Conservation (phyloP, 2,329 filamentous ascomycete species). For the Eutypa lata region DNA sequence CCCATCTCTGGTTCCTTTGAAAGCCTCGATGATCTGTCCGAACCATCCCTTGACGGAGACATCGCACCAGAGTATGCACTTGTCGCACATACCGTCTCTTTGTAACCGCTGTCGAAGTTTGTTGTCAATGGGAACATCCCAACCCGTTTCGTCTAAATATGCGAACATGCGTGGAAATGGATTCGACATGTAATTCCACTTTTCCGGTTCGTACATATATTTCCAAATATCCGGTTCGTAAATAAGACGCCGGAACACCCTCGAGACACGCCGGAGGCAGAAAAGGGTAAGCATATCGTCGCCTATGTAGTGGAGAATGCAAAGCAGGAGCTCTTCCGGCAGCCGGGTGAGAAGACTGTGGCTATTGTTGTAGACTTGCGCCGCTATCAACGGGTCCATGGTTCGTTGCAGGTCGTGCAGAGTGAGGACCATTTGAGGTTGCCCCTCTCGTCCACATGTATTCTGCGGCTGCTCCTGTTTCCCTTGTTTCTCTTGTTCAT, state of each 20-base stretch:
- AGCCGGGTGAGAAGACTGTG: constrained; percentile 13
- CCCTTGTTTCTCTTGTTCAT: too few relatives aligned
- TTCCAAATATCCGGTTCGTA: not conserved
- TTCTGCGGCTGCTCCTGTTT: too few relatives aligned
- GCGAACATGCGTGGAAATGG: not conserved
- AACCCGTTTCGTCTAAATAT: not conserved
- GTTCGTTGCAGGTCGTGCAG: constrained; percentile 7
- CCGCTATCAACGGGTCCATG: constrained; percentile 15
- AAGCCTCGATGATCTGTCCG: too few relatives aligned
- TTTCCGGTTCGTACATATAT: too few relatives aligned
- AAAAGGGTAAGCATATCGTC: constrained; percentile 8
- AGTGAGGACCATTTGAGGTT: not conserved
- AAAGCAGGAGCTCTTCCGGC: constrained; percentile 16
- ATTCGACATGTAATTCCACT: not conserved
- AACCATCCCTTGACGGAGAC: too few relatives aligned
- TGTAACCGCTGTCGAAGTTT: constrained; percentile 9
- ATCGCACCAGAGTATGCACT: too few relatives aligned
- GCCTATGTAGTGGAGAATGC: constrained; percentile 8
- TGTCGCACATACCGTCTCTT: constrained; percentile 13
- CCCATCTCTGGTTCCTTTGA: not conserved
- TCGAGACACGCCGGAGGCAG: constrained; percentile 15
- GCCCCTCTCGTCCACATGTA: too few relatives aligned
- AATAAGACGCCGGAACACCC: constrained; percentile 14
- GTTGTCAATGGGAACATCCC: not conserved
- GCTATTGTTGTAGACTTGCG: constrained; percentile 12